These are phyloP conservation scores for Trichoderma aggressivum DNA, from an alignment of 2,329 filamentous ascomycete species.

Conservation along the genomic window DNA sequence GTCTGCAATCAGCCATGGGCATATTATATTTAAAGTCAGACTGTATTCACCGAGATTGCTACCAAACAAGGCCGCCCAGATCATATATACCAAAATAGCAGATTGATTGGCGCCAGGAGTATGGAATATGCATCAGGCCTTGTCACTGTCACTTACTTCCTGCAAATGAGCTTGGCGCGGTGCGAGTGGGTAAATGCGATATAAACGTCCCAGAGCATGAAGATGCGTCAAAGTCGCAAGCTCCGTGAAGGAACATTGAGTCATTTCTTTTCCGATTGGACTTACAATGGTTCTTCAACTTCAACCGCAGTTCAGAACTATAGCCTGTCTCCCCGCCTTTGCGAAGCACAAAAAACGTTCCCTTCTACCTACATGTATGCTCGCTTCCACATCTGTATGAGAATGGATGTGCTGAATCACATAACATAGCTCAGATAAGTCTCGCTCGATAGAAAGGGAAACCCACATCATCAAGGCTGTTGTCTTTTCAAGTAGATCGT, in stretches of 20 bases:
- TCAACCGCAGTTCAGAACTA: background rate
- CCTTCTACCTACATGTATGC: background rate
- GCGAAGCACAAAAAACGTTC: background rate
- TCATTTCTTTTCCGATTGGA: background rate
- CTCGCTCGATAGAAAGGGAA: background rate
- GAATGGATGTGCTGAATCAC: background rate
- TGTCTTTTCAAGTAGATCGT: background rate
- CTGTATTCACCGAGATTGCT: background rate
- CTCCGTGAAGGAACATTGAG: background rate
- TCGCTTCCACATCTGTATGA: background rate
- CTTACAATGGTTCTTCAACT: background rate
- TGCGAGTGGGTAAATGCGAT: background rate
- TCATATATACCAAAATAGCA: background rate
- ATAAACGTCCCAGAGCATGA: background rate
- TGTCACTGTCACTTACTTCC: background rate
- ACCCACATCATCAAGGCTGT: background rate
- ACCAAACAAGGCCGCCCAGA: background rate
- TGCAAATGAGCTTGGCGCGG: background rate
- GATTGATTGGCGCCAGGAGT: background rate
- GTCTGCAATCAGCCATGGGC: background rate
- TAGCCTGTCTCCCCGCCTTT: background rate
- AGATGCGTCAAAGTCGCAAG: background rate
- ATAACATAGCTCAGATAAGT: background rate
- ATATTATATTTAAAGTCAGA: background rate
- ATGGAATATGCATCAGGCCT: background rate